Evolutionary conservation across 305 asterid genomes (phyloP), one percentile per base, ranked within the genome.

Genomic region (Striga hermonthica): DNA sequence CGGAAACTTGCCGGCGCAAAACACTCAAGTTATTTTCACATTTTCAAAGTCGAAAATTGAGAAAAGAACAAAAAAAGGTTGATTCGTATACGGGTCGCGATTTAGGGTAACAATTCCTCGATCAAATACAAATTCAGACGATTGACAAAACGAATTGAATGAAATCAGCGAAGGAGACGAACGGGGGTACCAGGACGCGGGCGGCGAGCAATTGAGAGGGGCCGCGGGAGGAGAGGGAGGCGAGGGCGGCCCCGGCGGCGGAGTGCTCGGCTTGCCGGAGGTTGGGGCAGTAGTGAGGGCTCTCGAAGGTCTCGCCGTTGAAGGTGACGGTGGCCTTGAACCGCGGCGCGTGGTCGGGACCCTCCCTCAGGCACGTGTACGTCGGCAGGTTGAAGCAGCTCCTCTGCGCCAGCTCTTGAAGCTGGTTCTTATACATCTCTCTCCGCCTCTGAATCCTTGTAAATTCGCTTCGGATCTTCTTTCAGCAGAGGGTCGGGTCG

Each of bases 261-360:
- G 95, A 80, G 72, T 89, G 95, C 28, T 86, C 96, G 38, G 95
- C 95, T 64, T 83, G 90, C 53, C 87, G 88, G 35, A 81, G 86
- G 67, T 88, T 89, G 62, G 87, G 78, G 77, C 88, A 86, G 85
- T 81, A 84, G 71, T 74, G 72, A 39, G 88, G 95, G 75, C 91
- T 78, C 79, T 84, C 90, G 50, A 82, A 89, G 16, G 74, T 71
- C 81, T 89, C 92, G 22, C 92, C 90, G 67, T 82, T 84, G 49
- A 89, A 89, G 69, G 76, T 84, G 55, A 88, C 95, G 44, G 80
- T 75, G 31, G 91, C 91, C 75, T 84, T 88, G 80, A 88, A 88
- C 58, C 86, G 77, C 78, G 95, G 92, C 77, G 92, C 95, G 83
- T 86, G 95, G 76, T 89, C 95, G 54, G 96, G 95, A 80, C 96